Percentiles rank a stretch among this genome's conserved stretches.
Evolutionary conservation across 495 filamentous ascomycete genomes (phyloP).

Genomic region (Bryoglossum gracile): DNA sequence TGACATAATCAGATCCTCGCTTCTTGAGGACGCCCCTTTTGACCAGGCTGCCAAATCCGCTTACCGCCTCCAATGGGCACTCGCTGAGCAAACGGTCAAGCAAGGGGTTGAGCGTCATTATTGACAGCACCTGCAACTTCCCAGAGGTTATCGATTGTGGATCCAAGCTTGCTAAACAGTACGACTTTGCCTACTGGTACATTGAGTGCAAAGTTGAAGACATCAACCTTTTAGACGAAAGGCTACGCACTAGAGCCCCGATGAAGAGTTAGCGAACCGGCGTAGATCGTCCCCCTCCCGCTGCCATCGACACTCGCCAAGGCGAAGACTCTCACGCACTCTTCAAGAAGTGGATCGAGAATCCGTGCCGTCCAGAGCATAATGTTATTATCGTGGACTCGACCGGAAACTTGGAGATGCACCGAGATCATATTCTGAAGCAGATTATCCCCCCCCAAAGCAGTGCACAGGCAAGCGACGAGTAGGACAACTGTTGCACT

Average conservation of each 20-base stretch:
- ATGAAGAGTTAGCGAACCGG: conserved; percentile 20
- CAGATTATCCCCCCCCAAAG: conserved; percentile 12
- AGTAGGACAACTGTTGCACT: no score
- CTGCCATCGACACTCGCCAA: neutral
- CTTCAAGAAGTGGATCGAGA: conserved; percentile 16
- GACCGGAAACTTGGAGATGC: conserved; percentile 2
- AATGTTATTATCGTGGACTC: conserved; percentile 17
- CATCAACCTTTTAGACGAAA: conserved; percentile 22
- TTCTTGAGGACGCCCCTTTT: conserved; percentile 17
- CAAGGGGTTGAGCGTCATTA: conserved; percentile 24
- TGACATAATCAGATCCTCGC: conserved; percentile 12
- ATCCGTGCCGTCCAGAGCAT: conserved; percentile 8
- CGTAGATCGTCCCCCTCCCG: conserved; percentile 7
- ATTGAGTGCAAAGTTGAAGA: conserved; percentile 29
- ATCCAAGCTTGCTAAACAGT: conserved; percentile 7
- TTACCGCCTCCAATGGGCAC: conserved; percentile 21
- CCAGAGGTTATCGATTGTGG: conserved; percentile 19
- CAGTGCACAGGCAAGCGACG: no score
- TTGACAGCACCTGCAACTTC: conserved; percentile 28
- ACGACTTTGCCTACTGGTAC: conserved; percentile 22
- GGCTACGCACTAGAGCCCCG: conserved; percentile 15
- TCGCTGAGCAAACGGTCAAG: conserved; percentile 22
- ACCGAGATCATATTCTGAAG: conserved; percentile 7
- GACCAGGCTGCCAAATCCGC: conserved; percentile 19
- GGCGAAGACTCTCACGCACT: conserved; percentile 7